These are phyloP conservation scores for Pseudozyma flocculosa DNA, from an alignment of 1,284 basidiomycete genomes.

Conservation along the genomic window DNA sequence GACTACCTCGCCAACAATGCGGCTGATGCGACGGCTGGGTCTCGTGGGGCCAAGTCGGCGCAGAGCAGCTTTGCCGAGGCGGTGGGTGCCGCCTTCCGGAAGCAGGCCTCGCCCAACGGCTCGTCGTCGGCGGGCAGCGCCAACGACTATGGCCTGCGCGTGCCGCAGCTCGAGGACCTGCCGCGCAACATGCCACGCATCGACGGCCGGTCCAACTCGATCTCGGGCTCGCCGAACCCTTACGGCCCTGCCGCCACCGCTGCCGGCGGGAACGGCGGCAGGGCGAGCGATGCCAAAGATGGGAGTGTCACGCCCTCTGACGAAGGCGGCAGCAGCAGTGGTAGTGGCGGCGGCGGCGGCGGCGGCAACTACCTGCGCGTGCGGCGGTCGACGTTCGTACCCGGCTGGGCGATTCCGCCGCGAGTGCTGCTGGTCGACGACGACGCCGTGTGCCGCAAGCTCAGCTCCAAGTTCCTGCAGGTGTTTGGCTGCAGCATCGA, in stretches of 20 bases:
- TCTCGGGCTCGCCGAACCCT: constrained; percentile 1
- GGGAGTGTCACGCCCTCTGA: too few relatives aligned
- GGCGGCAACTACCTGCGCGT: constrained; percentile 35
- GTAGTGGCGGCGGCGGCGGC: constrained; percentile 1
- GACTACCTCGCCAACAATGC: constrained; percentile 4
- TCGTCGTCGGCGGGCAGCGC: too few relatives aligned
- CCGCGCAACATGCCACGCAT: constrained; percentile 30
- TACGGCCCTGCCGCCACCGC: neutral
- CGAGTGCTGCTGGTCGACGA: constrained; percentile 88
- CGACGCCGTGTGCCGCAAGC: constrained; percentile 82
- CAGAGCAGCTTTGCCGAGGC: constrained; percentile 2
- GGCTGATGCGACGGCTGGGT: neutral
- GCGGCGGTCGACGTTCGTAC: constrained; percentile 70
- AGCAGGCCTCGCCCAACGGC: constrained; percentile 2
- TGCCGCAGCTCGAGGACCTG: constrained; percentile 17
- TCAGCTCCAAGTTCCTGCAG: constrained; percentile 89
- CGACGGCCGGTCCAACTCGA: constrained; percentile 16
- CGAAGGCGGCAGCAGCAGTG: too few relatives aligned
- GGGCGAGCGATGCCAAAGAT: constrained; percentile 1
- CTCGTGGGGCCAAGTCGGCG: neutral
- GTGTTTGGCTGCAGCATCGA: constrained; percentile 94
- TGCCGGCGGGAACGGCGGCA: neutral
- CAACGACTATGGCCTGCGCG: constrained; percentile 5
- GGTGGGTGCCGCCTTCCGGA: neutral
- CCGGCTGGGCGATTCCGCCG: constrained; percentile 62